Base-by-base conservation (phyloP, 306 rosid species). In the Sicyos baderoa region DNA sequence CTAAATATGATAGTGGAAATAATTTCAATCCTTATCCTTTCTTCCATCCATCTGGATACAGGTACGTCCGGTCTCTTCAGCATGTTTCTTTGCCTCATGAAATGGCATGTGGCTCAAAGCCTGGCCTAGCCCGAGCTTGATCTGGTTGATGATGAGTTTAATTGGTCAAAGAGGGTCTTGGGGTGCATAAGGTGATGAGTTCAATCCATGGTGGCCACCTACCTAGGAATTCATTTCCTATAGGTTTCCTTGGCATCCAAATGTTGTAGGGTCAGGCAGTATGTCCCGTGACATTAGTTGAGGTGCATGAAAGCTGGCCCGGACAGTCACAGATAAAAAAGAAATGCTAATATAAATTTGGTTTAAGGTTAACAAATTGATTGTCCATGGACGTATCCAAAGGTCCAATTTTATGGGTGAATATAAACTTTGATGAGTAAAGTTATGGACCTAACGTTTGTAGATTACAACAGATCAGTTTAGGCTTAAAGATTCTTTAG, bases 41-140 rank as follows among this genome's bases (percentile, higher is more conserved):
- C 77, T 74, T 77, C 71, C 72, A 72, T 72, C 80, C 96, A 40
- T 58, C 95, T 21, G 86, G 88, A 67, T 70, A 83, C 87, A 90
- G 99, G 99, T 94, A 82, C 72, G 48, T 77, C 6, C 35, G 55
- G 81, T 23, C 66, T 23, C 60, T 57, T 65, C 64, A 73, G 58
- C 71, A 68, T 75, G 45, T 21, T 45, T 49, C 32, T 48, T 22
- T 1, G 53, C 35, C 40, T 65, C 53, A 10, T 63, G 35, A 63
- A 18, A 42, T 16, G 6, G 32, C 12, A 0, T 11, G 18, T 42
- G 68, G 23, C 47, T 25, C 7, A 62, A 17, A 4, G 29, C 13
- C 18, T 57, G 16, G 63, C 25, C 9, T 35, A 4, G 1, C 48
- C 14, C 16, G 1, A 35, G 8, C 49, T 61, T 32, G 49, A 23